A percentile compares a stretch with the other conserved stretches of the same genome.
Conservation (phyloP, 192 early-diverging fungal species). For the Blastocladiella britannica region DNA sequence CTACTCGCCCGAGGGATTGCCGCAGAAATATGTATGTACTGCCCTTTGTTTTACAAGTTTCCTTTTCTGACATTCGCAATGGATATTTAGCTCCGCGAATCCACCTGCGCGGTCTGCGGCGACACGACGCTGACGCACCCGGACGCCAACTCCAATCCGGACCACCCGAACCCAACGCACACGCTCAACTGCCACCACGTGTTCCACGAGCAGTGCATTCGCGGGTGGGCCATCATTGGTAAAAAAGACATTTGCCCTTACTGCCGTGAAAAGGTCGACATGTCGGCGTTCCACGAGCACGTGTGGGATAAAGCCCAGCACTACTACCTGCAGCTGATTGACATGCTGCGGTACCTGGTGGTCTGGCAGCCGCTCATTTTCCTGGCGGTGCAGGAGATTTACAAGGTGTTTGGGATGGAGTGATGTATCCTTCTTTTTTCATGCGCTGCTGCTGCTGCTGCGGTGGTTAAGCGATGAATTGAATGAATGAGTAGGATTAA, state of each 20-base stretch:
- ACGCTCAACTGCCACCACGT: background rate
- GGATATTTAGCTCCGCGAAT: background rate
- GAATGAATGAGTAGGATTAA: no score
- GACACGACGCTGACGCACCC: background rate
- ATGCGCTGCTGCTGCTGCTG: no score
- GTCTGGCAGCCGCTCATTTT: background rate
- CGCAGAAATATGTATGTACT: background rate
- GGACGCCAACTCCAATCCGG: background rate
- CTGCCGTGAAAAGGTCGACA: conserved; percentile 4
- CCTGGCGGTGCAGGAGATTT: background rate
- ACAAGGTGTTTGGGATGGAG: conserved; percentile 1
- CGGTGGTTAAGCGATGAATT: no score
- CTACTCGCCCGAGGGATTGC: background rate
- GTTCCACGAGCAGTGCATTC: conserved; percentile 4
- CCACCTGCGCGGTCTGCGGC: background rate
- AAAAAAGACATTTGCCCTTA: conserved; percentile 4
- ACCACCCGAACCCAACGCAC: background rate
- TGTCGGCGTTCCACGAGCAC: background rate
- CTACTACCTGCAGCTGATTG: background rate
- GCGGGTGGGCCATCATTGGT: conserved; percentile 5
- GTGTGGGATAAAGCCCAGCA: conserved; percentile 2
- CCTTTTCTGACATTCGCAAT: no score
- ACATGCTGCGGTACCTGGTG: background rate
- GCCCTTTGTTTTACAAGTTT: no score
- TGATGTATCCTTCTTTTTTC: no score